Percentiles rank a stretch among this genome's conserved stretches.
These are phyloP conservation scores for Neurospora hispaniola DNA, from an alignment of 495 filamentous ascomycete species.

Conservation along the genomic window DNA sequence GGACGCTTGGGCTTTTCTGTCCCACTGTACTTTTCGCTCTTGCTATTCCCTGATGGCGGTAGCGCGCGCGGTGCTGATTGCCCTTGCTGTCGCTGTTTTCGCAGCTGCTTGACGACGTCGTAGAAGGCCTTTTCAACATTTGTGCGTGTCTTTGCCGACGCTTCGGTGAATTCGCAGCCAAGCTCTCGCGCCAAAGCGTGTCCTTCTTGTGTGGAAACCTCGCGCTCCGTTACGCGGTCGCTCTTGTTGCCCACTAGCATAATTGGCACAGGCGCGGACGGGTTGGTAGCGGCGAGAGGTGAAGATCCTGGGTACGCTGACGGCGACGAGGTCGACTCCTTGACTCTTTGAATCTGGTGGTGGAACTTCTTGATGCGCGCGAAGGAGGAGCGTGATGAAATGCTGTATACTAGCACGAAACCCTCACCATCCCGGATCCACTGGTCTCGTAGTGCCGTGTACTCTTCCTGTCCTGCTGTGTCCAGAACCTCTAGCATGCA, in stretches of 20 bases:
- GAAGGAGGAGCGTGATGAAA: slow-evolving; percentile 91
- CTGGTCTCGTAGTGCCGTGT: slow-evolving; percentile 92
- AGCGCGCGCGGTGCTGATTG: slow-evolving; percentile 39
- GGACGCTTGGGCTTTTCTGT: slow-evolving; percentile 2
- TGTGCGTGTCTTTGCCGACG: slow-evolving; percentile 98
- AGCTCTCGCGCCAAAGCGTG: slow-evolving; percentile 83
- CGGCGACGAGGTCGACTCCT: slow-evolving; percentile 80
- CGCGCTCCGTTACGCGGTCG: slow-evolving; percentile 88
- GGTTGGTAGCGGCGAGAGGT: slow-evolving; percentile 38
- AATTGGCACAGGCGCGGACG: slow-evolving; percentile 67
- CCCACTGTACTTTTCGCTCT: slow-evolving; percentile 13
- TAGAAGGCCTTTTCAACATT: slow-evolving; percentile 99
- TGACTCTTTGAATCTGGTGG: slow-evolving; percentile 93
- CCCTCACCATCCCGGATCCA: slow-evolving; percentile 98
- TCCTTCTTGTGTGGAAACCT: slow-evolving; percentile 94
- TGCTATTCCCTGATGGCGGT: slow-evolving; percentile 24
- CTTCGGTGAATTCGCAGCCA: slow-evolving; percentile 95
- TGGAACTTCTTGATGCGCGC: slow-evolving; percentile 90
- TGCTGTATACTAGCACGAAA: slow-evolving; percentile 96
- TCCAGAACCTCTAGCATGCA: slow-evolving; percentile 99
- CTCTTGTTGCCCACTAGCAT: slow-evolving; percentile 99
- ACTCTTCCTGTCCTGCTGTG: slow-evolving; percentile 98
- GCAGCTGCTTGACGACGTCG: slow-evolving; percentile 85
- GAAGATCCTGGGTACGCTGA: slow-evolving; percentile 58
- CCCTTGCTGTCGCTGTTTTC: slow-evolving; percentile 73